A percentile compares a stretch with the other conserved stretches of the same genome.
phyloP scores from a whole-genome alignment of 352 stramenopile species.

The Globisporangium paddicum region DNA sequence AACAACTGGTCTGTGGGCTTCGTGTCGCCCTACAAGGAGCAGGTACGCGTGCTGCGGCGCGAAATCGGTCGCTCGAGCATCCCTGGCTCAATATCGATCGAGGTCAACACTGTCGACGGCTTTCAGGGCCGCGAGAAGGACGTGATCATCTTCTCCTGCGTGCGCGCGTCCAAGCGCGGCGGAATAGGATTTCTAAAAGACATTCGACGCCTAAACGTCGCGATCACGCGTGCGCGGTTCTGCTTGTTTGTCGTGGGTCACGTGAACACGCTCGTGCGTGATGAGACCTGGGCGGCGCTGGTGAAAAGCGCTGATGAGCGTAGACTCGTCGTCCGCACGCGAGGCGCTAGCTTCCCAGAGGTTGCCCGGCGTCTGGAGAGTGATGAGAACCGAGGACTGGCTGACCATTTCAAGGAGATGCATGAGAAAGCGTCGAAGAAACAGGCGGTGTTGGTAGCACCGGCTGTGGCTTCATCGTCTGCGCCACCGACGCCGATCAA shows the following conservation, averaged over 20 bases:
- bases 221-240: constrained; percentile 86
- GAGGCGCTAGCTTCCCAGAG: constrained; percentile 31
- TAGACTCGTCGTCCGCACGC: constrained; percentile 55
- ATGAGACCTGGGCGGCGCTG: constrained; percentile 77
- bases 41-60: constrained; percentile 82
- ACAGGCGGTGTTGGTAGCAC: neutral
- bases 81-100: constrained; percentile 58
- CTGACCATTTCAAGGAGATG: constrained; percentile 62
- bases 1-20: constrained; percentile 92
- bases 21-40: constrained; percentile 98
- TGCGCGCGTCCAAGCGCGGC: constrained; percentile 75
- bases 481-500: neutral
- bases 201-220: constrained; percentile 87
- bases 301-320: constrained; percentile 67
- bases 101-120: constrained; percentile 97
- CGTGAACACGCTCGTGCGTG: constrained; percentile 61
- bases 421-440: constrained; percentile 60
- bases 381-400: constrained; percentile 32
- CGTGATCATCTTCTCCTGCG: constrained; percentile 98
- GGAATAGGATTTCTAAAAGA: constrained; percentile 90
- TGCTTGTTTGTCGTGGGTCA: constrained; percentile 87
- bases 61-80: constrained; percentile 53
- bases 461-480: neutral
- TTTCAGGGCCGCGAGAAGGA: constrained; percentile 99
- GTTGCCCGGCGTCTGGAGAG: constrained; percentile 38